Conservation (phyloP, 345 rosid genomes). For the Isatis tinctoria region DNA sequence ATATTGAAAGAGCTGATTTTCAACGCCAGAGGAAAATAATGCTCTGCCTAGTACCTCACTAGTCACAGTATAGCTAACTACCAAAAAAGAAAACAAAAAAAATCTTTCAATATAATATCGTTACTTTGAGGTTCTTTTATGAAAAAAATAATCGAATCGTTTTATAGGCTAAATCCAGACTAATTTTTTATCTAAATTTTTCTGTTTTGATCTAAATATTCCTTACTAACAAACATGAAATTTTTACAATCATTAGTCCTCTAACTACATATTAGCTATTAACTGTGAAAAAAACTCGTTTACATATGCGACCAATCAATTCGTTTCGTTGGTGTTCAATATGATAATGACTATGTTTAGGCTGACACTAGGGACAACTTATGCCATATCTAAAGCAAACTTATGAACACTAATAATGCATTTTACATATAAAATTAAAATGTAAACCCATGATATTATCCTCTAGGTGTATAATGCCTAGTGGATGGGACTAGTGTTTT, state of each 20-base stretch:
- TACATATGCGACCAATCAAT: not conserved
- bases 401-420: not conserved
- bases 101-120: not conserved
- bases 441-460: conserved; percentile 7
- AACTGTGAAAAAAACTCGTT: not conserved
- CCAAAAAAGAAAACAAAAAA: not conserved
- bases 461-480: not conserved
- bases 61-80: conserved; percentile 2
- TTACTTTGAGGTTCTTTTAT: not conserved
- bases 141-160: not conserved
- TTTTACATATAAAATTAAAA: not conserved
- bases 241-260: not conserved
- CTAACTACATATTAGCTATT: not conserved
- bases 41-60: conserved; percentile 12
- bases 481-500: conserved; percentile 11
- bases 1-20: not conserved
- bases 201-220: not conserved
- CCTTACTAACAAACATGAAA: not conserved
- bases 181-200: not conserved
- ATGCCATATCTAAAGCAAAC: conserved; percentile 8
- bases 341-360: not conserved
- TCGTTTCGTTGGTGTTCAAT: conserved; percentile 1
- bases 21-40: conserved; percentile 15
- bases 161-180: not conserved
- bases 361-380: not conserved